phyloP scores from a whole-genome alignment of 768 basidiomycete genomes.

The Russula foetens region DNA sequence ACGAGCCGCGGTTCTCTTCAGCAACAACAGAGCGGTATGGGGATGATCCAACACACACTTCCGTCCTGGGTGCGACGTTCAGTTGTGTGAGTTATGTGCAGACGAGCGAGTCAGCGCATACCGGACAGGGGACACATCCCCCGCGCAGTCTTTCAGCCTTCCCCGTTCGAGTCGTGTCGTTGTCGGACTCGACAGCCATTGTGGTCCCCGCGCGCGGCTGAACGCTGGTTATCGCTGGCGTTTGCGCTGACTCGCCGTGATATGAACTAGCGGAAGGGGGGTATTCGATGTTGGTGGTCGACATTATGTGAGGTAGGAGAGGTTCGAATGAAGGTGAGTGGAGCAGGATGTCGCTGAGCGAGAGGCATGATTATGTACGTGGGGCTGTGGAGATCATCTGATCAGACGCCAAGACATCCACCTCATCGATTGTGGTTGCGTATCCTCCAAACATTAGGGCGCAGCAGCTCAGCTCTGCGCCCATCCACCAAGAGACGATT shows the following conservation, averaged over 20 bases:
- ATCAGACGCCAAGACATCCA: too few relatives aligned
- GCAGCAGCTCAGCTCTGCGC: too few relatives aligned
- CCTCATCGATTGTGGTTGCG: too few relatives aligned
- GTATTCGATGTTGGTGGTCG: slow-evolving; percentile 5
- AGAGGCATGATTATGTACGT: neutral
- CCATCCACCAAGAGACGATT: too few relatives aligned
- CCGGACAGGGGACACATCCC: slow-evolving; percentile 17
- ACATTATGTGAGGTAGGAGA: slow-evolving; percentile 1
- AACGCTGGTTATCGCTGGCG: slow-evolving; percentile 1
- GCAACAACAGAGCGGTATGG: slow-evolving; percentile 12
- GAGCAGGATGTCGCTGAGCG: neutral
- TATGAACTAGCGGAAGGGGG: slow-evolving; percentile 8
- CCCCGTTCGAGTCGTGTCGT: neutral
- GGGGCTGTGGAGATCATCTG: too few relatives aligned
- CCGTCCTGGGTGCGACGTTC: slow-evolving; percentile 5
- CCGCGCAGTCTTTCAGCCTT: slow-evolving; percentile 15
- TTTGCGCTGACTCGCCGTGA: neutral
- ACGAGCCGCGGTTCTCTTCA: neutral
- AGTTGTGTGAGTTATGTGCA: neutral
- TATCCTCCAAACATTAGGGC: too few relatives aligned
- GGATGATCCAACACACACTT: slow-evolving; percentile 17
- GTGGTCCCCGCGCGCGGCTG: slow-evolving; percentile 1
- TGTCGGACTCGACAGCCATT: neutral
- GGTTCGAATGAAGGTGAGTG: neutral
- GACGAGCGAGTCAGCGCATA: neutral